Evolutionary conservation across 768 basidiomycete species (phyloP).

Genomic region (Psilocybe subaeruginosa): DNA sequence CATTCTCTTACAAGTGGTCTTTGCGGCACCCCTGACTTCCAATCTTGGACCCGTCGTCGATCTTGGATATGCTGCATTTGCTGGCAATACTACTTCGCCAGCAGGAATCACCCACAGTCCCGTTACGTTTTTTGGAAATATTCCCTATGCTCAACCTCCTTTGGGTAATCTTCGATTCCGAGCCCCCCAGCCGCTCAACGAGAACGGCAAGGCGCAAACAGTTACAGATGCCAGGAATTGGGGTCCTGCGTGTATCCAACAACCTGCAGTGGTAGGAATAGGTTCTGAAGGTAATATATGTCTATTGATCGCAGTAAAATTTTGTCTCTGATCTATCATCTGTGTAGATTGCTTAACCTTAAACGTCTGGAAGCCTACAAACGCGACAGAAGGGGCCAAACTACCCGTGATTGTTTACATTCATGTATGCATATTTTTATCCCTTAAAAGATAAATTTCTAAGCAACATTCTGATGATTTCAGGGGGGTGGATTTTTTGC

Average conservation of each 20-base stretch:
- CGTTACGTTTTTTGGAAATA: conserved; percentile 39
- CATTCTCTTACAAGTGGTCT: neutral
- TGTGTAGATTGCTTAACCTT: conserved; percentile 56
- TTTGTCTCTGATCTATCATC: conserved; percentile 24
- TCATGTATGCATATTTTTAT: conserved; percentile 28
- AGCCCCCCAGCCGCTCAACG: conserved; percentile 43
- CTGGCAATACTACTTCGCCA: conserved; percentile 43
- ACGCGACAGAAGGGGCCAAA: conserved; percentile 23
- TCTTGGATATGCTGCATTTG: conserved; percentile 42
- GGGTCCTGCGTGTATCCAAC: conserved; percentile 48
- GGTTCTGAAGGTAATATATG: conserved; percentile 41
- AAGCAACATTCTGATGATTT: neutral
- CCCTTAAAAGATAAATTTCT: neutral
- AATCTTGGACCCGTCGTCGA: conserved; percentile 40
- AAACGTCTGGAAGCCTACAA: conserved; percentile 56
- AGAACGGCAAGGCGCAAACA: conserved; percentile 20
- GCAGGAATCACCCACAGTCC: conserved; percentile 34
- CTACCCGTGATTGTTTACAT: conserved; percentile 37
- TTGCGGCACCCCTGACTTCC: conserved; percentile 15
- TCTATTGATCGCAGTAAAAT: neutral
- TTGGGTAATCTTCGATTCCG: conserved; percentile 47
- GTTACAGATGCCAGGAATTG: conserved; percentile 46
- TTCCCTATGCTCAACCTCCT: conserved; percentile 58
- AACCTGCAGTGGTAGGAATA: conserved; percentile 46
- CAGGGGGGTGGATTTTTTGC: conserved; percentile 46